Evolutionary conservation across 257 asterid genomes (phyloP).

Genomic region (Misopates orontium): DNA sequence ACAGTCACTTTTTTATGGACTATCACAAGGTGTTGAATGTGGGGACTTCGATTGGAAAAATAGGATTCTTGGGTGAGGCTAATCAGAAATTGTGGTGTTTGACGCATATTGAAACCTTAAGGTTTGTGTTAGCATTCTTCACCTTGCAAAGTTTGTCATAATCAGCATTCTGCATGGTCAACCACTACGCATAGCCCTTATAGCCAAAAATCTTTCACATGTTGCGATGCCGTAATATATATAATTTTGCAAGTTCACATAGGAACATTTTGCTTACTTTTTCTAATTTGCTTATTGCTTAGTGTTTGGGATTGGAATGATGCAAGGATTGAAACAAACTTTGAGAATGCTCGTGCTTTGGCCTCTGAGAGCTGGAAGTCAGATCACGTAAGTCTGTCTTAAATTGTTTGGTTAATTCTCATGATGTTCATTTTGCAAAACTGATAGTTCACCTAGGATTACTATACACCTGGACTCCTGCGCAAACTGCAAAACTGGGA

Average conservation of each 20-base stretch:
- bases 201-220: neutral
- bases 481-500: neutral
- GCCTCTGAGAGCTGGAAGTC: slow-evolving; percentile 81
- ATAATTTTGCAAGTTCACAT: slow-evolving; percentile 2
- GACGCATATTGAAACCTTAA: slow-evolving; percentile 86
- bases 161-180: slow-evolving; percentile 5
- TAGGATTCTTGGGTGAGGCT: slow-evolving; percentile 73
- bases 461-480: neutral
- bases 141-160: neutral
- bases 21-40: slow-evolving; percentile 68
- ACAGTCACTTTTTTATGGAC: neutral
- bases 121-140: slow-evolving; percentile 39
- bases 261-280: slow-evolving; percentile 12
- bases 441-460: neutral
- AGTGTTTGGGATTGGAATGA: slow-evolving; percentile 95
- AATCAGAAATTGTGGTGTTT: slow-evolving; percentile 84
- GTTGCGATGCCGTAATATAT: neutral
- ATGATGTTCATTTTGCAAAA: neutral
- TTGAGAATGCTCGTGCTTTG: slow-evolving; percentile 77
- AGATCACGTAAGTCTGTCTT: slow-evolving; percentile 49
- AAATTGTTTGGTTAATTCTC: neutral
- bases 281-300: slow-evolving; percentile 19
- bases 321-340: slow-evolving; percentile 51
- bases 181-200: neutral
- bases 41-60: slow-evolving; percentile 87